phyloP scores from a whole-genome alignment of 768 basidiomycete species.

The Porphyrellus cyaneotinctus region DNA sequence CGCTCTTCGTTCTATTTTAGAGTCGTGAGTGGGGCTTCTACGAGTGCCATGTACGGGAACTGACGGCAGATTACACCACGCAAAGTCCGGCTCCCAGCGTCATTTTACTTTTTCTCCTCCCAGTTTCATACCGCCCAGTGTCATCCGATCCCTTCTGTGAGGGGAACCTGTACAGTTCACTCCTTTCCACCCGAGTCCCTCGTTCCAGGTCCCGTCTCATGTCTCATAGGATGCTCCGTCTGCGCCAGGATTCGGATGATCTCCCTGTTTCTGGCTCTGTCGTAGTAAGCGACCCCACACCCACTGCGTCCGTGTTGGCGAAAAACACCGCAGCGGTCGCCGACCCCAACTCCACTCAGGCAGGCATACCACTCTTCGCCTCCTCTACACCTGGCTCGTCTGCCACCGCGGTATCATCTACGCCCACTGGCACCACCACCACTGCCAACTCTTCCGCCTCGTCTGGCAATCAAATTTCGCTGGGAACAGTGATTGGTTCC shows the following conservation, averaged over 20 bases:
- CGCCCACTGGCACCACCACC: constrained; percentile 4
- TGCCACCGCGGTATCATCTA: constrained; percentile 7
- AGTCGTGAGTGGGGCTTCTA: constrained; percentile 11
- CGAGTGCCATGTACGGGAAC: constrained; percentile 1
- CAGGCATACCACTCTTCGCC: constrained; percentile 16
- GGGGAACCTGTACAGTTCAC: constrained; percentile 8
- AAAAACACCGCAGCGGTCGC: constrained; percentile 15
- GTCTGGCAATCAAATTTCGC: constrained; percentile 21
- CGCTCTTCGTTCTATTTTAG: background rate
- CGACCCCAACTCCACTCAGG: background rate
- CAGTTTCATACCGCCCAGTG: background rate
- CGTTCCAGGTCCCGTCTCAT: constrained; percentile 9
- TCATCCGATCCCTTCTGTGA: constrained; percentile 22
- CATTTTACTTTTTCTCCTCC: background rate
- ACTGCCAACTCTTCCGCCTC: constrained; percentile 5
- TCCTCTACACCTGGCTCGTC: background rate
- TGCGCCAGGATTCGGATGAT: constrained; percentile 13
- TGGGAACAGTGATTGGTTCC: constrained; percentile 55
- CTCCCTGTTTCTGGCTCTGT: constrained; percentile 23
- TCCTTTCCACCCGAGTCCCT: constrained; percentile 1
- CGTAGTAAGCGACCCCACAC: constrained; percentile 21
- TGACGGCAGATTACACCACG: constrained; percentile 11
- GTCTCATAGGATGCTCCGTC: constrained; percentile 13
- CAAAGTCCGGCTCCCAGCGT: constrained; percentile 11
- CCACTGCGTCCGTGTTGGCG: constrained; percentile 23